Evolutionary conservation across 345 rosid genomes (phyloP).

Genomic region (Euphorbia pulcherrima): DNA sequence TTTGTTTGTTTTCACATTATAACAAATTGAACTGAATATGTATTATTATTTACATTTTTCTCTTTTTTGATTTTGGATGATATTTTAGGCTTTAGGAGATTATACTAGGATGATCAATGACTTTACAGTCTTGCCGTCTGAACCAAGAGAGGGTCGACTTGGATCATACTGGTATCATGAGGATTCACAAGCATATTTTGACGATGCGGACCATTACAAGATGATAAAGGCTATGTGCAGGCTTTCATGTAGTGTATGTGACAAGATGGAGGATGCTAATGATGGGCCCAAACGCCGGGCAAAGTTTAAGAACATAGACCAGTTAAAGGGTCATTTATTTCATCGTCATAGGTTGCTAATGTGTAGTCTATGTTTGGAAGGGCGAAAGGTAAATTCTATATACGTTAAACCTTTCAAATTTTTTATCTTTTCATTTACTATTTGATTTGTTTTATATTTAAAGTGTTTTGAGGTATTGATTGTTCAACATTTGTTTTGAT

Average conservation of each 20-base stretch:
- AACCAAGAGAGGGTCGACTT: slow-evolving; percentile 73
- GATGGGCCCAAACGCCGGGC: slow-evolving; percentile 56
- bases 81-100: slow-evolving; percentile 78
- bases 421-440: background rate
- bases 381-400: slow-evolving; percentile 59
- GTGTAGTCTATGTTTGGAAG: slow-evolving; percentile 93
- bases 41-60: background rate
- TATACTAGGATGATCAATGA: slow-evolving; percentile 84
- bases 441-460: background rate
- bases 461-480: background rate
- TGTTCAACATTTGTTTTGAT: background rate
- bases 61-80: background rate
- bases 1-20: background rate
- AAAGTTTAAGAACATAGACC: slow-evolving; percentile 76
- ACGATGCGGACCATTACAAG: slow-evolving; percentile 84
- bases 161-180: slow-evolving; percentile 83
- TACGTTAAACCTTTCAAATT: background rate
- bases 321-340: slow-evolving; percentile 87
- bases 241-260: slow-evolving; percentile 84
- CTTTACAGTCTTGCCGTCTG: slow-evolving; percentile 71
- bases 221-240: slow-evolving; percentile 99
- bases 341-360: slow-evolving; percentile 73
- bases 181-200: slow-evolving; percentile 79
- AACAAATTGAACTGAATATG: background rate
- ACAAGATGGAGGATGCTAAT: slow-evolving; percentile 53